Conservation (phyloP, 495 filamentous ascomycete species). For the Lasiosphaeria ovina region DNA sequence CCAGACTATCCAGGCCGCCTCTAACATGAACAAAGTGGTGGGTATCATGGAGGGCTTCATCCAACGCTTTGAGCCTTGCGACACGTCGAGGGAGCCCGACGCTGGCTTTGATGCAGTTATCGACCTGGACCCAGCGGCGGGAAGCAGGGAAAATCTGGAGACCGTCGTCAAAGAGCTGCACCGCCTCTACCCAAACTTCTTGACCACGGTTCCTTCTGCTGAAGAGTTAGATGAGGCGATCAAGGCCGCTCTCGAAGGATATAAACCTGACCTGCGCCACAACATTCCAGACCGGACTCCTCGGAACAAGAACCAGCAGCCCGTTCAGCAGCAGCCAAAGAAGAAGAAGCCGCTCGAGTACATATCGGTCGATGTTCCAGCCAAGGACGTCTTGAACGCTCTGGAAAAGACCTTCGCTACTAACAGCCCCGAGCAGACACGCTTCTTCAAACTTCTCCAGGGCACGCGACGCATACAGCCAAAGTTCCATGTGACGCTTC, state of each 20-base stretch:
- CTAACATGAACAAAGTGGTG: constrained; percentile 63
- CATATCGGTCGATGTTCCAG: constrained; percentile 66
- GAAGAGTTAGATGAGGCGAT: constrained; percentile 83
- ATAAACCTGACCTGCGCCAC: constrained; percentile 72
- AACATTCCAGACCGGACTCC: constrained; percentile 55
- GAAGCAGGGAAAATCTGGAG: constrained; percentile 84
- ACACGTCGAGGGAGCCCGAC: constrained; percentile 65
- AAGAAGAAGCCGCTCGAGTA: constrained; percentile 68
- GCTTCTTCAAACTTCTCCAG: constrained; percentile 74
- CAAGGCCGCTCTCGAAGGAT: constrained; percentile 68
- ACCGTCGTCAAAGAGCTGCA: constrained; percentile 69
- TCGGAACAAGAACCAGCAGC: constrained; percentile 41
- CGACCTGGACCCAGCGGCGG: constrained; percentile 71
- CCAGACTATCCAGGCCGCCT: constrained; percentile 89
- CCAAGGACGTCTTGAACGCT: constrained; percentile 54
- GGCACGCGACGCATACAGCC: constrained; percentile 70
- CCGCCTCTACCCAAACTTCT: constrained; percentile 67
- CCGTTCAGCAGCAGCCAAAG: constrained; percentile 42
- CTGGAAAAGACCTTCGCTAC: constrained; percentile 68
- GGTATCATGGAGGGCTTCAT: constrained; percentile 97
- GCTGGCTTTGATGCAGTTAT: constrained; percentile 77
- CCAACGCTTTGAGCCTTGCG: constrained; percentile 72
- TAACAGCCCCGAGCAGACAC: constrained; percentile 46
- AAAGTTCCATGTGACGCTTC: constrained; percentile 90
- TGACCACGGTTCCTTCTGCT: constrained; percentile 65